phyloP scores from a whole-genome alignment of 106 monocot species.

The Allium cepa region DNA sequence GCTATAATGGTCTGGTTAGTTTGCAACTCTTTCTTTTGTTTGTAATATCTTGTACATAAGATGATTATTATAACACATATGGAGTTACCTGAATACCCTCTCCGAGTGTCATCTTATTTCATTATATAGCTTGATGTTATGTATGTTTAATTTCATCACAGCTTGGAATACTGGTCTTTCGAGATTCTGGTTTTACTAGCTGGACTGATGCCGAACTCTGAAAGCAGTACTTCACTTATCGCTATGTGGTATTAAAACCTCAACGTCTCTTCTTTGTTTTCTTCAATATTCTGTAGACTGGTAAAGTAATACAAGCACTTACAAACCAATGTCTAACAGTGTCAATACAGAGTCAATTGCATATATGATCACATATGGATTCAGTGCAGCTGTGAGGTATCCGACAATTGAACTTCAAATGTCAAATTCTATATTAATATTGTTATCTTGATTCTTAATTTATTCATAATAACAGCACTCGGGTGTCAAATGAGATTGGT shows the following conservation, averaged over 20 bases:
- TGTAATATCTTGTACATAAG: neutral
- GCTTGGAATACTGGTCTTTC: conserved; percentile 86
- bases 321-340: conserved; percentile 25
- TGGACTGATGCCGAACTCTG: conserved; percentile 66
- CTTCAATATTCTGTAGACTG: neutral
- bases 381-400: conserved; percentile 86
- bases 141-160: conserved; percentile 7
- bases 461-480: conserved; percentile 33
- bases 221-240: conserved; percentile 68
- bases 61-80: neutral
- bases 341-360: conserved; percentile 69
- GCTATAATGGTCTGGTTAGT: conserved; percentile 89
- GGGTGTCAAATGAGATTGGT: conserved; percentile 78
- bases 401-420: too few relatives aligned
- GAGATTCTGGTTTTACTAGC: conserved; percentile 81
- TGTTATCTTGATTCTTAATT: neutral
- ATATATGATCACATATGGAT: conserved; percentile 67
- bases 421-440: too few relatives aligned
- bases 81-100: neutral
- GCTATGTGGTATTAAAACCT: conserved; percentile 69
- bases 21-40: neutral
- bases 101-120: neutral
- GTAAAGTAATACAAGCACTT: neutral
- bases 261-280: neutral
- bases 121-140: neutral